Base-by-base conservation (phyloP, 2,329 filamentous ascomycete species). In the Tolypocladium endophyticum region DNA sequence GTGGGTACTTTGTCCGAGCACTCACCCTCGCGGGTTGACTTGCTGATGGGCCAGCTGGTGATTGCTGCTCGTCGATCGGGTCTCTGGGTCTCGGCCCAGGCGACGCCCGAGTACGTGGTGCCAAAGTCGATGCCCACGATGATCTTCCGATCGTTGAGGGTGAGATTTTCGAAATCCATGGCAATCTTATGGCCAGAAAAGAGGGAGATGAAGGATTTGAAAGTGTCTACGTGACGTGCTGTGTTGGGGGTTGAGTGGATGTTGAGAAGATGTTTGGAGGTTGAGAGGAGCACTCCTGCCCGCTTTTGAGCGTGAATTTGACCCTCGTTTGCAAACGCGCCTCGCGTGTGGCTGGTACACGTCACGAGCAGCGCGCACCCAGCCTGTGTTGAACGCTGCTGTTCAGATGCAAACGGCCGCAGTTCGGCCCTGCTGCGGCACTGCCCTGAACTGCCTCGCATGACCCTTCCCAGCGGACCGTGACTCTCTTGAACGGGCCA, bases 111-210 rank as follows among this genome's bases (percentile, higher is more conserved):
- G 64, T 77, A 82, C 0, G 79, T 83, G 20, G 80, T 82, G 14
- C 80, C 80, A 61, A 82, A 82, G 63, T 82, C 80, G 60, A 82
- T 77, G 28, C 76, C 78, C 58, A 81, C 72, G 39, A 81, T 76
- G 65, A 81, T 73, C 64, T 73, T 77, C 58, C 73, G 72, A 30
- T 73, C 71, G 33, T 4, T 50, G 25, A 50, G 28, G 45, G 45
- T 16, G 25, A 50, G 45, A 8, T 30, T 18, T 25, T 50, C 45
- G 18, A 50, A 50, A 14, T 50, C 45, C 45, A 50, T 50, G 45
- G 45, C 45, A 14, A 47, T 23, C 9, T 9, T 25, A 9, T 20
- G 39, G 18, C 39, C 35, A 36, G 9, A 2, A 36, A 36, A 36
- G 2, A 2, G 5, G 35, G 8, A 36, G 35, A 12, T 11, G 7